A percentile compares a stretch with the other conserved stretches of the same genome.
phyloP scores from a whole-genome alignment of 257 asterid species.

The Nicotiana paniculata region DNA sequence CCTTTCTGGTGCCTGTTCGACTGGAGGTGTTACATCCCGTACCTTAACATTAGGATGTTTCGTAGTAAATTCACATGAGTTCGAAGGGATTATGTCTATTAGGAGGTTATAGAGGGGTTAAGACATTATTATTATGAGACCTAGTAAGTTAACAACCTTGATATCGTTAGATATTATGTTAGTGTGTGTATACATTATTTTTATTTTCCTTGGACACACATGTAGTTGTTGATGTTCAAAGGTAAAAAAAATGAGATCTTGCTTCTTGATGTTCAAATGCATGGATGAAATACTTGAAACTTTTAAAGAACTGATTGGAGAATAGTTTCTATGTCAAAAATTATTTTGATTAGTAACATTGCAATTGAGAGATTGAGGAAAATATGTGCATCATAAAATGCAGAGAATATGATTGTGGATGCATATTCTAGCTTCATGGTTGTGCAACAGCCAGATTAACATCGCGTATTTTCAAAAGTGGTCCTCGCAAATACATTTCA shows the following conservation, averaged over 20 bases:
- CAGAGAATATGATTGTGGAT: background rate
- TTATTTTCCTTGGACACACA: background rate
- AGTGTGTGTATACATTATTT: too few species aligned
- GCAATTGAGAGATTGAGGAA: background rate
- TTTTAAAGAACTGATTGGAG: background rate
- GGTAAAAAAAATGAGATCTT: background rate
- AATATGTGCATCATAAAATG: background rate
- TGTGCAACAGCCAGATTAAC: background rate
- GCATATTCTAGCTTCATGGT: background rate
- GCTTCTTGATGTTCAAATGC: background rate
- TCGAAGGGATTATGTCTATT: too few species aligned
- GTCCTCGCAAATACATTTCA: background rate
- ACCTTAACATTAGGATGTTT: too few species aligned
- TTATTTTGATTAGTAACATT: background rate
- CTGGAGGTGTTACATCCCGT: too few species aligned
- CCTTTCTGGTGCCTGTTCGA: too few species aligned
- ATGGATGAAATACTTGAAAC: too few species aligned
- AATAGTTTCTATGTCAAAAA: background rate
- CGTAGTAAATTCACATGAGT: too few species aligned
- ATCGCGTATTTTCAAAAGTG: background rate
- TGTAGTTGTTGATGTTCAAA: too few species aligned
- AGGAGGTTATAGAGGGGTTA: too few species aligned
- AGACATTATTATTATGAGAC: too few species aligned
- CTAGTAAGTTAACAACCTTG: too few species aligned
- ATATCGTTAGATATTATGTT: too few species aligned